Evolutionary conservation across 306 rosid species (phyloP), one percentile per base, ranked within the genome.

Genomic region (Prosopis cineraria): DNA sequence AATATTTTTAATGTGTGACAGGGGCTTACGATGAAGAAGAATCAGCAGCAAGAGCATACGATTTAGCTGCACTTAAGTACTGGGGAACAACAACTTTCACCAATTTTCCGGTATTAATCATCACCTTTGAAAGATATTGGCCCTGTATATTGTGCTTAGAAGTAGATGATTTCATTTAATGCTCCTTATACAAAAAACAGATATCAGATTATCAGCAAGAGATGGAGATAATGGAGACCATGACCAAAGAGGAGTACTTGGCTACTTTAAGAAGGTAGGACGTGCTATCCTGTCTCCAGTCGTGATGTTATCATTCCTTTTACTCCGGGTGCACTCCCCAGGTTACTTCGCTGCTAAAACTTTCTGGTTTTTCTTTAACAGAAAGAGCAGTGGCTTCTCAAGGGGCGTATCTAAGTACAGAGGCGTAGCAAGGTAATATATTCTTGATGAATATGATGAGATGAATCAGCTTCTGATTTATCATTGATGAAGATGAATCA

Each of bases 311-410:
- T 11, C 50, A 6, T 14, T 22, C 50, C 71, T 9, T 10, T 37
- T 36, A n/a, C 56, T 48, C 74, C 36, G 52, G 65, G 36, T 53
- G 58, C 37, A 65, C 55, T 55, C 56, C 52, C 25, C 22, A 40
- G 50, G 17, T 29, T 33, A 16, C 70, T 43, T 78, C 39, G 55
- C 36, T 7, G 52, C 9, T 56, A 17, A 65, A 60, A 37, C 27
- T 36, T 29, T 88, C 87, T 40, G 43, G 48, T 68, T 68, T 56
- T 27, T 10, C 60, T 44, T 43, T 73, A 73, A 68, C 88, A 90
- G 96, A 84, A 93, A 86, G 76, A 93, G 98, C 85, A 91, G 97
- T 84, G 98, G 98, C 45, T 93, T 93, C 80, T 93, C 98, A 69
- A 93, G 98, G 78, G 98, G 98, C 16, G 96, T 93, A 68, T 93